phyloP scores from a whole-genome alignment of 2,329 filamentous ascomycete species.

The Capronia americana region DNA sequence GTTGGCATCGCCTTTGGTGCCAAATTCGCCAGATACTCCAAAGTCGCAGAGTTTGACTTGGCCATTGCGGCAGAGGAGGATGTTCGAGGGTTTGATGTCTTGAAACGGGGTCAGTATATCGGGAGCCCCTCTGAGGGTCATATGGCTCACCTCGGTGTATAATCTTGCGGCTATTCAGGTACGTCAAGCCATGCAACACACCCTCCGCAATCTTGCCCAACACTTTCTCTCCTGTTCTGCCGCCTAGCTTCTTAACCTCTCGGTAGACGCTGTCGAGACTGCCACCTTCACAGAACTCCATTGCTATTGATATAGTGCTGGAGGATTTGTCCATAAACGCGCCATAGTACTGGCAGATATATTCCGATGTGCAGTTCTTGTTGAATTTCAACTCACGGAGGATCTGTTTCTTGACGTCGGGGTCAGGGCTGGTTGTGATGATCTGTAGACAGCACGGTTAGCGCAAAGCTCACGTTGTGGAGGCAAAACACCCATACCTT shows the following conservation, averaged over 20 bases:
- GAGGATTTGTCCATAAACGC: slow-evolving; percentile 96
- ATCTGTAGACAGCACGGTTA: slow-evolving; percentile 62
- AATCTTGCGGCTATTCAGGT: slow-evolving; percentile 93
- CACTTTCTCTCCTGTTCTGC: slow-evolving; percentile 94
- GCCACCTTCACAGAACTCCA: slow-evolving; percentile 98
- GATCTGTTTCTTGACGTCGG: slow-evolving; percentile 98
- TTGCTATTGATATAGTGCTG: slow-evolving; percentile 95
- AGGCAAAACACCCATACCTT: slow-evolving; percentile 68
- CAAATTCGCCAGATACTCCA: slow-evolving; percentile 95
- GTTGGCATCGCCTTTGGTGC: slow-evolving; percentile 97
- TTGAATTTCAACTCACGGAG: slow-evolving; percentile 96
- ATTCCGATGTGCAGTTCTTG: slow-evolving; percentile 92
- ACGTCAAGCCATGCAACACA: slow-evolving; percentile 89
- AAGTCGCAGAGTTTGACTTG: slow-evolving; percentile 99
- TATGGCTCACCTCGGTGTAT: slow-evolving; percentile 74
- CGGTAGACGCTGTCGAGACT: slow-evolving; percentile 96
- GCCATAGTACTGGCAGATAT: slow-evolving; percentile 97
- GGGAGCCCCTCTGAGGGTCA: neutral
- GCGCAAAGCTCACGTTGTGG: neutral
- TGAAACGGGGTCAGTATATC: slow-evolving; percentile 28
- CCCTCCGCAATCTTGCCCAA: slow-evolving; percentile 96
- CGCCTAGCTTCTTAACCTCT: slow-evolving; percentile 93
- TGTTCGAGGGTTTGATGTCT: slow-evolving; percentile 98
- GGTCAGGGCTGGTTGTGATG: slow-evolving; percentile 97
- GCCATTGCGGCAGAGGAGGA: slow-evolving; percentile 87